phyloP scores from a whole-genome alignment of 331 rosid genomes.

The Acacia concinna region DNA sequence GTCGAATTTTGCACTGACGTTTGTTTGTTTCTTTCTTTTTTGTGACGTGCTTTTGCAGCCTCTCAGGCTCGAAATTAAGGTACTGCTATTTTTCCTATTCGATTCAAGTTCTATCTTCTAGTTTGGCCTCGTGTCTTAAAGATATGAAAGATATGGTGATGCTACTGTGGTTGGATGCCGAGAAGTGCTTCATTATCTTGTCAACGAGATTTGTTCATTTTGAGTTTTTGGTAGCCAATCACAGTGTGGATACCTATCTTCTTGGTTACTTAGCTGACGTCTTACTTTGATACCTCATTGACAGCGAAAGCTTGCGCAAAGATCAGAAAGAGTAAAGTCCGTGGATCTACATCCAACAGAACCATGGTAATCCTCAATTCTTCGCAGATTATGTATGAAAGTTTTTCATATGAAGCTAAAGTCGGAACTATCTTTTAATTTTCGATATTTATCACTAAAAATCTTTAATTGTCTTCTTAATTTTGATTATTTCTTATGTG shows the following conservation, averaged over 20 bases:
- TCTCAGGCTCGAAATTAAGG: conserved; percentile 99
- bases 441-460: background rate
- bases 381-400: conserved; percentile 1
- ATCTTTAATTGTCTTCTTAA: background rate
- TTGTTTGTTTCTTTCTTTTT: conserved; percentile 14
- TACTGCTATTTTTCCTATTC: conserved; percentile 21
- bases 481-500: conserved; percentile 19
- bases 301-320: conserved; percentile 97
- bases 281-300: conserved; percentile 28
- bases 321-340: conserved; percentile 97
- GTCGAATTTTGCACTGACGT: conserved; percentile 44
- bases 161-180: conserved; percentile 18
- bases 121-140: background rate
- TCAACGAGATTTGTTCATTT: conserved; percentile 19
- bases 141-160: background rate
- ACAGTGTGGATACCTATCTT: conserved; percentile 8
- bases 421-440: background rate
- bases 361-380: conserved; percentile 66
- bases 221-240: conserved; percentile 21
- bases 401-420: conserved; percentile 14
- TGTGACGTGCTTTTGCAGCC: conserved; percentile 60
- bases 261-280: conserved; percentile 29
- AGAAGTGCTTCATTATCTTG: conserved; percentile 22
- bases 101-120: background rate
- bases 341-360: conserved; percentile 99